Conservation (phyloP, 257 asterid species). For the Verbena officinalis region DNA sequence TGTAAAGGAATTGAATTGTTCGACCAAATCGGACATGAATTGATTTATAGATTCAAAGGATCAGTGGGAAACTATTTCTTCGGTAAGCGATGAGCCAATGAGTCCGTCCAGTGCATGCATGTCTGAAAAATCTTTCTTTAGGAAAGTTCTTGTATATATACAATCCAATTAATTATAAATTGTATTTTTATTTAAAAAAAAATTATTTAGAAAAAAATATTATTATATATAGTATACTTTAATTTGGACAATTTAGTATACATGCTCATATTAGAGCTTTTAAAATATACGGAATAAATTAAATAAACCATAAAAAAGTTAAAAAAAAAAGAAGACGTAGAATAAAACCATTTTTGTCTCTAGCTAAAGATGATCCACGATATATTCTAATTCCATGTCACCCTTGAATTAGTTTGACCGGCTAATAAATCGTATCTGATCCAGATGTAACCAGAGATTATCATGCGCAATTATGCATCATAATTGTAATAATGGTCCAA, state of each 20-base stretch:
- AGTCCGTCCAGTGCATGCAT: constrained; percentile 28
- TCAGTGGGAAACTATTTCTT: constrained; percentile 15
- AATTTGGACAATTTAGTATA: no score
- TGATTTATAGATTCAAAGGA: constrained; percentile 23
- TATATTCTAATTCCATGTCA: constrained; percentile 19
- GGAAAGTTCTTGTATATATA: no score
- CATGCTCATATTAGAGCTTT: no score
- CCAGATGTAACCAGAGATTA: constrained; percentile 4
- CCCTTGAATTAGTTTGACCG: neutral
- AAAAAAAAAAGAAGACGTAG: neutral
- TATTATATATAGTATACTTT: no score
- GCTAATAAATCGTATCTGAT: constrained; percentile 17
- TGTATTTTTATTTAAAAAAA: no score
- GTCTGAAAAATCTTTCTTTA: neutral
- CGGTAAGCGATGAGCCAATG: constrained; percentile 25
- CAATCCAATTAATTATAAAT: no score
- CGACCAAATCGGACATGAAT: constrained; percentile 42
- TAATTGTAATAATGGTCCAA: no score
- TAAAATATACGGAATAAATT: no score
- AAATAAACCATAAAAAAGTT: no score
- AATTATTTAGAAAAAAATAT: no score
- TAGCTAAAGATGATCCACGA: constrained; percentile 8
- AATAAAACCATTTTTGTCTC: neutral
- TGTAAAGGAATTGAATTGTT: constrained; percentile 36
- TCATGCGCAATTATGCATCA: no score